Percentiles rank a stretch among this genome's conserved stretches.
Conservation (phyloP, 306 rosid species). For the Fragaria nilgerrensis region DNA sequence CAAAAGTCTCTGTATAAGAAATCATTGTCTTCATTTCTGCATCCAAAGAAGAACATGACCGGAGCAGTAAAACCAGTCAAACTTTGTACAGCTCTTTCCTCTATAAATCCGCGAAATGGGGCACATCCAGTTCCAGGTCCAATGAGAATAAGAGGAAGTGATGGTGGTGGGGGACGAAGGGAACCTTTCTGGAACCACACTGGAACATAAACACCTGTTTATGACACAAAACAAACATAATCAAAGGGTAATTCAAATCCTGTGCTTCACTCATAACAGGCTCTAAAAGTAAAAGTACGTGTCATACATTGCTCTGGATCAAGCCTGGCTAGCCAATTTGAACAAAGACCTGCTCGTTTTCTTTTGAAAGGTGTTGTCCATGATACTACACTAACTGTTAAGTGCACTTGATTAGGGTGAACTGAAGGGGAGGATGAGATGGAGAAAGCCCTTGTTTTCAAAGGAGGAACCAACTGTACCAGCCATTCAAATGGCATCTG, state of each 20-base stretch:
- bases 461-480: constrained; percentile 85
- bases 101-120: constrained; percentile 78
- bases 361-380: constrained; percentile 90
- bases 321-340: constrained; percentile 77
- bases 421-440: constrained; percentile 71
- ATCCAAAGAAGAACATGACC: constrained; percentile 77
- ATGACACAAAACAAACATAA: constrained; percentile 21
- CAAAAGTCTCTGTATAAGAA: constrained; percentile 77
- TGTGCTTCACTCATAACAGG: neutral
- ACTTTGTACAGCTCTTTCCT: constrained; percentile 76
- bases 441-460: constrained; percentile 83
- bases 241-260: neutral
- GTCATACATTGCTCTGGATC: constrained; percentile 62
- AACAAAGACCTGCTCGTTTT: constrained; percentile 70
- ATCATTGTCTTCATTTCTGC: constrained; percentile 65
- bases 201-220: constrained; percentile 54
- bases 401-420: constrained; percentile 76
- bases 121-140: constrained; percentile 99
- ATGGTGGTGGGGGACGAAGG: constrained; percentile 73
- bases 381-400: constrained; percentile 73
- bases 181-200: constrained; percentile 82
- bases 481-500: constrained; percentile 92
- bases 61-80: constrained; percentile 57
- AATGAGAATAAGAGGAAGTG: constrained; percentile 76
- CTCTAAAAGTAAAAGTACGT: neutral